Evolutionary conservation across 2,329 filamentous ascomycete genomes (phyloP), one percentile per base, ranked within the genome.

Genomic region (Cercospora nicotianae): DNA sequence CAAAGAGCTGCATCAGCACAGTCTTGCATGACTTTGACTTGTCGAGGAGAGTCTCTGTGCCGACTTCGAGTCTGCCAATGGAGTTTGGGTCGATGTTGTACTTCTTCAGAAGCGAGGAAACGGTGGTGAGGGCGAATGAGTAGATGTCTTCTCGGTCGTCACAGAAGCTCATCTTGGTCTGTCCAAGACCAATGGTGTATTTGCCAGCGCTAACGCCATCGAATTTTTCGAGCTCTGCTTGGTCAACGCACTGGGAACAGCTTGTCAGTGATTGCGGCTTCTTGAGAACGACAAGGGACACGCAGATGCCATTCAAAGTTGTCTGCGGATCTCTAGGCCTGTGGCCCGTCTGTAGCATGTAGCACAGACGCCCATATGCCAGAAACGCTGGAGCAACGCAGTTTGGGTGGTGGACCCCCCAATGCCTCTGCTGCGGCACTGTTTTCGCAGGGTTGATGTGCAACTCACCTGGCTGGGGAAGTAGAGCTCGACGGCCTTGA

Each of bases 81-180:
- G 77, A 78, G 71, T 81, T 82, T 68, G 82, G 82, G 73, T 85
- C 82, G 73, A 85, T 79, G 64, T 81, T 81, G 81, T 85, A 84
- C 73, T 85, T 85, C 70, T 81, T 81, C 73, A 85, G 77, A 36
- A 85, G 82, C 68, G 82, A 83, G 69, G 83, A 82, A 71, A 85
- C 79, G 72, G 82, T 79, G 67, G 83, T 85, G 71, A 85, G 81
- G 74, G 83, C 79, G 74, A 85, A 78, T 53, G 83, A 85, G 80
- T 85, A 85, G 74, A 85, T 84, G 76, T 85, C 83, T 84, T 85
- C 83, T 69, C 83, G 80, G 76, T 85, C 83, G 77, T 85, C 83
- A 77, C 83, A 85, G 79, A 85, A 85, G 79, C 82, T 83, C 83
- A 85, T 85, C 77, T 82, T 83, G 72, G 83, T 85, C 80, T 85